Evolutionary conservation across 345 rosid genomes (phyloP), one percentile per base, ranked within the genome.

Genomic region (Salix purpurea): DNA sequence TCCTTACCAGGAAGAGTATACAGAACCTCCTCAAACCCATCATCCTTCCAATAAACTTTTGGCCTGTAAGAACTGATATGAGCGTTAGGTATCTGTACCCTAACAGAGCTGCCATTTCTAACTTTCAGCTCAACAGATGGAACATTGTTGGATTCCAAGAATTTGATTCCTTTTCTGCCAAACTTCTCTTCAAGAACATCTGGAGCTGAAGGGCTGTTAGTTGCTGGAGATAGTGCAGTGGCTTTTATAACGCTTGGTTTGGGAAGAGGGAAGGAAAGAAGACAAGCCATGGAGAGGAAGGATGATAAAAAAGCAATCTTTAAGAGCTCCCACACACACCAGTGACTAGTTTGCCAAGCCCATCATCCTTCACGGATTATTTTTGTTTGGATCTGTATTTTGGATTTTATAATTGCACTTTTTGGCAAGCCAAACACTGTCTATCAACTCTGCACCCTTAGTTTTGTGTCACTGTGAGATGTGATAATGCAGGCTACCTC

Each of bases 41-140:
- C 94, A 37, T 93, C 97, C 82, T 88, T 89, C 97, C 97, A 95
- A 46, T 78, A 84, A 8, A 91, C 94, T 82, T 93, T 91, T 3
- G 97, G 97, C 85, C 81, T 87, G 90, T 93, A 95, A 1, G 97
- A 95, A 77, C 88, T 83, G 39, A 93, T 81, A 79, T 90, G 99
- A 70, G 92, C 97, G 65, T 90, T 86, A 13, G 97, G 90, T 32
- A 95, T 75, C 37, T 80, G 84, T 11, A 93, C 83, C 74, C 80
- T 87, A 24, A 90, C 65, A 4, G 97, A 90, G 71, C 99, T 90
- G 11, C 97, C 97, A 81, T 91, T 92, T 75, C 97, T 83, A 21
- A 91, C 96, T 1, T 89, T 91, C 21, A 93, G 85, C 74, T 93
- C 90, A 26, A 90, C 97, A 16, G 83, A 36, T 11, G 91, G 89